Percentiles rank a stretch among this genome's conserved stretches.
phyloP scores from a whole-genome alignment of 2,329 filamentous ascomycete genomes.

The Reticulascus tulasneorum region DNA sequence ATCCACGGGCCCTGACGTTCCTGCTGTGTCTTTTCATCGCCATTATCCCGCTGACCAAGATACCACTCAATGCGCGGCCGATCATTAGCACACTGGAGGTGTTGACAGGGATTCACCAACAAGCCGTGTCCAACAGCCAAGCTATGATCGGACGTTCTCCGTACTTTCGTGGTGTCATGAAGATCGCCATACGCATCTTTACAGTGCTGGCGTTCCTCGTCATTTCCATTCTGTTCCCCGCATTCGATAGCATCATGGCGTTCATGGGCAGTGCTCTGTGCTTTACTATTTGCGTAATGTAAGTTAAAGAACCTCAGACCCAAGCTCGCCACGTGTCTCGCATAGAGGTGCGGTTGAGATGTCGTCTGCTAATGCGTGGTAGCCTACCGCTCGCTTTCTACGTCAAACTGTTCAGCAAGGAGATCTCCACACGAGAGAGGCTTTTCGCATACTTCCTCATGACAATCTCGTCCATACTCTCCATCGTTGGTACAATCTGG shows the following conservation, averaged over 20 bases:
- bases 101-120: slow-evolving; percentile 65
- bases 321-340: slow-evolving; percentile 2
- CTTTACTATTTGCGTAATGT: slow-evolving; percentile 89
- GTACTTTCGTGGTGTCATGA: slow-evolving; percentile 54
- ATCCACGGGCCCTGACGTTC: slow-evolving; percentile 69
- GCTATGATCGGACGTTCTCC: slow-evolving; percentile 50
- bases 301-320: slow-evolving; percentile 19
- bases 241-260: slow-evolving; percentile 87
- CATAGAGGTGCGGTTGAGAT: too few species aligned
- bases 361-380: not conserved
- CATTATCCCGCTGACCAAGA: slow-evolving; percentile 92
- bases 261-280: slow-evolving; percentile 87
- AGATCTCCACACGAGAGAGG: slow-evolving; percentile 62
- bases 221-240: slow-evolving; percentile 67
- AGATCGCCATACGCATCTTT: slow-evolving; percentile 58
- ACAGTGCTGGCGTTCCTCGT: slow-evolving; percentile 69
- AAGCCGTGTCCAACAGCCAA: slow-evolving; percentile 41
- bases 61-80: slow-evolving; percentile 85
- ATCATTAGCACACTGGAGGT: slow-evolving; percentile 82
- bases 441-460: slow-evolving; percentile 66
- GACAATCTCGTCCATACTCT: slow-evolving; percentile 64
- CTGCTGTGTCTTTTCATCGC: slow-evolving; percentile 82
- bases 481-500: slow-evolving; percentile 76
- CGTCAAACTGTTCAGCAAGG: slow-evolving; percentile 77
- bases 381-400: slow-evolving; percentile 80